phyloP scores from a whole-genome alignment of 495 filamentous ascomycete genomes.

The Filosporella fistucella region DNA sequence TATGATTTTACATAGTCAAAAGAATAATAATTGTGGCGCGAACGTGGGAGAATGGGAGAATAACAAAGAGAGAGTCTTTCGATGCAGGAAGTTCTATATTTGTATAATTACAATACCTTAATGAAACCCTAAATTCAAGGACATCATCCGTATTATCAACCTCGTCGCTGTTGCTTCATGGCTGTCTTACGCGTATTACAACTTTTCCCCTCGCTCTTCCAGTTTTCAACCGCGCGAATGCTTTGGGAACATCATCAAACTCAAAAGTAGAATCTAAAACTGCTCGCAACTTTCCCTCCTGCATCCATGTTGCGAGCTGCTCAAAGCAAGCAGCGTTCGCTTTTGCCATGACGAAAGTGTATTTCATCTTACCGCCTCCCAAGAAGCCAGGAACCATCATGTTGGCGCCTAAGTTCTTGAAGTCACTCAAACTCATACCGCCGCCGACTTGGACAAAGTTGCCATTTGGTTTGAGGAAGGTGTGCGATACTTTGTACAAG shows the following conservation, averaged over 20 bases:
- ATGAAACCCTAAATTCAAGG: too few species aligned
- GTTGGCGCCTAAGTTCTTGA: slow-evolving; percentile 18
- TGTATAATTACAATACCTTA: too few species aligned
- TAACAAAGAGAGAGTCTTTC: too few species aligned
- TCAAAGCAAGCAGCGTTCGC: slow-evolving; percentile 41
- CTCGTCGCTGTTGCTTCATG: too few species aligned
- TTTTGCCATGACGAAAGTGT: slow-evolving; percentile 36
- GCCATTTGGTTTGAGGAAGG: slow-evolving; percentile 48
- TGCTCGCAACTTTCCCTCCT: slow-evolving; percentile 55
- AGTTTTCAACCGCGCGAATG: slow-evolving; percentile 58
- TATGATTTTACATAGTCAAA: too few species aligned
- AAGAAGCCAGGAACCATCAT: slow-evolving; percentile 49
- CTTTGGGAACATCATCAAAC: slow-evolving; percentile 58
- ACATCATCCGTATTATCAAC: too few species aligned
- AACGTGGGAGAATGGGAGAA: too few species aligned
- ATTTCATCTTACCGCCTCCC: slow-evolving; percentile 60
- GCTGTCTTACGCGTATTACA: too few species aligned
- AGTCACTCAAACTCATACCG: background rate
- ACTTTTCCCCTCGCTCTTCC: slow-evolving; percentile 66
- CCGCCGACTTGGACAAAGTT: slow-evolving; percentile 56
- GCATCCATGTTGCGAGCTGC: slow-evolving; percentile 54
- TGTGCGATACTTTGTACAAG: slow-evolving; percentile 51
- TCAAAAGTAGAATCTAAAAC: slow-evolving; percentile 56
- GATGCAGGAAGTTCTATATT: too few species aligned
- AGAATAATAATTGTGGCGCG: too few species aligned